phyloP scores from a whole-genome alignment of 805 yeast genomes.

The Saturnispora kantuleensis region DNA sequence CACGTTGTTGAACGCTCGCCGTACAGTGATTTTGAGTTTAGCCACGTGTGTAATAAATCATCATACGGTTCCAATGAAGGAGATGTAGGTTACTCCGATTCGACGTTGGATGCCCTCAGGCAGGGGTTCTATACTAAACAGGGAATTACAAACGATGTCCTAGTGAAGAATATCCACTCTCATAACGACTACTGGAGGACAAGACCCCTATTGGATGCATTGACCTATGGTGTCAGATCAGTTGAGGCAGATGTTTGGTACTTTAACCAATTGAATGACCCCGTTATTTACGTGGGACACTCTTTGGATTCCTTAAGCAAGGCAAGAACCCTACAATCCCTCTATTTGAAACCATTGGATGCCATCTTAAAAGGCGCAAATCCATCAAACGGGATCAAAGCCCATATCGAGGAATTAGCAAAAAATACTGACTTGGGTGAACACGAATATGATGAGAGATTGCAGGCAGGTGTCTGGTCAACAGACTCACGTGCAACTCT shows the following conservation, averaged over 20 bases:
- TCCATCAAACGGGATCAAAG: conserved; percentile 13
- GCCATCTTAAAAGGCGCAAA: conserved; percentile 42
- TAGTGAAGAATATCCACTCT: conserved; percentile 34
- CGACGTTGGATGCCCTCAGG: background rate
- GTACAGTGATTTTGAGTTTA: too few species aligned
- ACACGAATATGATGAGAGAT: conserved; percentile 5
- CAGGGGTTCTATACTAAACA: conserved; percentile 4
- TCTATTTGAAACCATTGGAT: conserved; percentile 47
- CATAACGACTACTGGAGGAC: conserved; percentile 52
- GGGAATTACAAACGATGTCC: conserved; percentile 19
- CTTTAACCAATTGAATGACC: conserved; percentile 25
- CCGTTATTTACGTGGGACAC: conserved; percentile 52
- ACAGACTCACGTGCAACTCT: conserved; percentile 43
- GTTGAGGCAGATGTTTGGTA: conserved; percentile 50
- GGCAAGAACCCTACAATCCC: conserved; percentile 34
- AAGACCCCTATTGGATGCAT: conserved; percentile 38
- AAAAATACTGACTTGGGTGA: background rate
- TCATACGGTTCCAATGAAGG: background rate
- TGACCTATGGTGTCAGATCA: conserved; percentile 37
- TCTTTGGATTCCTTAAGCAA: conserved; percentile 36
- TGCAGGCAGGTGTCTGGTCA: conserved; percentile 22
- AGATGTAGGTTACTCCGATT: background rate
- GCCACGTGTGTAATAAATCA: background rate
- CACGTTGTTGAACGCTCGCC: too few species aligned
- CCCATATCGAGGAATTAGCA: conserved; percentile 14